Evolutionary conservation across 805 yeast species (phyloP).

Genomic region (Nakazawaea pomicola): DNA sequence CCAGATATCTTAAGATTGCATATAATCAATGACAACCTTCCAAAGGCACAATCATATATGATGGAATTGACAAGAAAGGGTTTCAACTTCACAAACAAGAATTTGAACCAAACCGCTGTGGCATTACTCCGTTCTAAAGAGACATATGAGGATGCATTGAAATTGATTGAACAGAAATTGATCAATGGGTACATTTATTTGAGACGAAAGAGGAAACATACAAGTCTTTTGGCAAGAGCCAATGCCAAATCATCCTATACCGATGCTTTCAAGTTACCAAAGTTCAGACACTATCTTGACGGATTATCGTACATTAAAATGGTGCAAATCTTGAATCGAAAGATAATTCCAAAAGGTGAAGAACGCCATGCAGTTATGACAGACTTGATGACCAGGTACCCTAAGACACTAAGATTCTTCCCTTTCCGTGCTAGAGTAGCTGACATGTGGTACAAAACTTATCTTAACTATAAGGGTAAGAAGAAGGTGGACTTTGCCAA

Average conservation of each 20-base stretch:
- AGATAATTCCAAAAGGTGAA: background rate
- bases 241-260: background rate
- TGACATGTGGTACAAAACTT: background rate
- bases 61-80: constrained; percentile 19
- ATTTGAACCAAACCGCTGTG: constrained; percentile 24
- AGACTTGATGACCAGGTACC: constrained; percentile 1
- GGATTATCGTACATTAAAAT: constrained; percentile 9
- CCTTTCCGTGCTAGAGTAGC: constrained; percentile 1
- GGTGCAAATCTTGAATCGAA: constrained; percentile 8
- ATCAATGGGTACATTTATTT: constrained; percentile 19
- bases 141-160: constrained; percentile 19
- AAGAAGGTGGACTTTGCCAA: constrained; percentile 4
- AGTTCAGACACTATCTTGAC: background rate
- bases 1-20: constrained; percentile 24
- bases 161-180: constrained; percentile 23
- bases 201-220: constrained; percentile 7
- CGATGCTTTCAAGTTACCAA: background rate
- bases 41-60: constrained; percentile 16
- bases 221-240: constrained; percentile 1
- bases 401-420: constrained; percentile 9
- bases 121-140: constrained; percentile 17
- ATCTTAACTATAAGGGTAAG: background rate
- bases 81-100: constrained; percentile 21
- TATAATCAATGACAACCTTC: constrained; percentile 19
- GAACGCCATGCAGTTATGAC: background rate